Evolutionary conservation across 768 basidiomycete genomes (phyloP).

Genomic region (Leccinellum rugosiceps): DNA sequence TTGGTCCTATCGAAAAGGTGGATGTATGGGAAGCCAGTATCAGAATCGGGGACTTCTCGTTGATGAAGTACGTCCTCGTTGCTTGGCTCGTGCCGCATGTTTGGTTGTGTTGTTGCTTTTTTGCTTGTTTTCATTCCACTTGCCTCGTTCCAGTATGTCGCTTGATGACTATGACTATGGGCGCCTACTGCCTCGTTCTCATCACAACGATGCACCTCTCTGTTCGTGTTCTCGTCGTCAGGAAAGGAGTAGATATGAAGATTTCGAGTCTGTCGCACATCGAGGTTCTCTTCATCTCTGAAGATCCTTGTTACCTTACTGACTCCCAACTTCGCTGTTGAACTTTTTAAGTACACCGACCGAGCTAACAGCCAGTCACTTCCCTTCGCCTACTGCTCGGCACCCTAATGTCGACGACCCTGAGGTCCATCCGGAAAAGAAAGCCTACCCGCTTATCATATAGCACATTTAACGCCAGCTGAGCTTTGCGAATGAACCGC

Average conservation of each 20-base stretch:
- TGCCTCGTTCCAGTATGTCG: too few species aligned
- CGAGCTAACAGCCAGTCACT: neutral
- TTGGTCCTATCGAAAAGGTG: neutral
- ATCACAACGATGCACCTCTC: neutral
- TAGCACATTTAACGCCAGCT: neutral
- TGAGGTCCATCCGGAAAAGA: neutral
- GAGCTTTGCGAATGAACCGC: neutral
- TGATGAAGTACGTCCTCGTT: neutral
- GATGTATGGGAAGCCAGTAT: neutral
- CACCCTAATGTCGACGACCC: neutral
- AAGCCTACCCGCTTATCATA: neutral
- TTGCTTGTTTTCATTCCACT: too few species aligned
- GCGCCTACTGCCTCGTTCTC: neutral
- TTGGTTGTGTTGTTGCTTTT: neutral
- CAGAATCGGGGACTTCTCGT: too few species aligned
- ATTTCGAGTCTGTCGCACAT: neutral
- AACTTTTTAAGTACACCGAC: neutral
- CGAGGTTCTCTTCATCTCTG: neutral
- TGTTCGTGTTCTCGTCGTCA: neutral
- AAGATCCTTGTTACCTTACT: neutral
- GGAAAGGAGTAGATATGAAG: too few species aligned
- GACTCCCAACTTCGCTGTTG: neutral
- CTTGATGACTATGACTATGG: too few species aligned
- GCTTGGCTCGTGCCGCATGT: too few species aligned
- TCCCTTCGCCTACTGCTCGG: neutral